Evolutionary conservation across 2,329 filamentous ascomycete species (phyloP).

Genomic region (Ophiobolus disseminans): DNA sequence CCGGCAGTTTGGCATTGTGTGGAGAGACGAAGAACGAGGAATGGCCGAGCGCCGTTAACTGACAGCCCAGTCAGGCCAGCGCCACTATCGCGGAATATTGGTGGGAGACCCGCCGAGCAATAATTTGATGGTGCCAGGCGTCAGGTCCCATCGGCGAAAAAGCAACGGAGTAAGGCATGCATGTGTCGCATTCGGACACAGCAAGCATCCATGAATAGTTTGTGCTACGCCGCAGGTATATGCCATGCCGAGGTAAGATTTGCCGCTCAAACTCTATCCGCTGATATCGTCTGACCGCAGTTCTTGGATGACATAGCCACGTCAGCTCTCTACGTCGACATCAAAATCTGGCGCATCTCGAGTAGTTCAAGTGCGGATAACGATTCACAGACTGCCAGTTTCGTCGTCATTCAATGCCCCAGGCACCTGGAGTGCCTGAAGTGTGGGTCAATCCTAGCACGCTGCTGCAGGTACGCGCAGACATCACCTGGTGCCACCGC

Average conservation of each 20-base stretch:
- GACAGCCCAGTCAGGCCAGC: constrained; percentile 24
- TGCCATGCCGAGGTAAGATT: neutral
- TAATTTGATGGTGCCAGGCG: neutral
- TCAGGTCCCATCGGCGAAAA: neutral
- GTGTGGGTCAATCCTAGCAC: constrained; percentile 13
- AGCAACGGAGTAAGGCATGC: neutral
- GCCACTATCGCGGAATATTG: constrained; percentile 1
- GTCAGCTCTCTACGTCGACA: neutral
- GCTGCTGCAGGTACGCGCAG: constrained; percentile 45
- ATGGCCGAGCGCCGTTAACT: constrained; percentile 28
- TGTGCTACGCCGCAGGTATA: neutral
- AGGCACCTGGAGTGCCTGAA: neutral
- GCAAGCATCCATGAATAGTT: neutral
- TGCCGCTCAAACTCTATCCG: constrained; percentile 15
- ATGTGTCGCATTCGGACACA: neutral
- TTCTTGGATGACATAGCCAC: neutral
- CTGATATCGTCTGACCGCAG: neutral
- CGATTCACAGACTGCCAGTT: neutral
- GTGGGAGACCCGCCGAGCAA: neutral
- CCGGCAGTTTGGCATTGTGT: constrained; percentile 36
- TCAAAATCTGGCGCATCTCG: neutral
- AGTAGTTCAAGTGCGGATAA: neutral
- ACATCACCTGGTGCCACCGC: constrained; percentile 16
- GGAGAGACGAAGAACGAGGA: constrained; percentile 34
- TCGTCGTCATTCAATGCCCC: constrained; percentile 5